These are phyloP conservation scores for Globisporangium cylindrosporum DNA, from an alignment of 352 stramenopile genomes.

Conservation along the genomic window DNA sequence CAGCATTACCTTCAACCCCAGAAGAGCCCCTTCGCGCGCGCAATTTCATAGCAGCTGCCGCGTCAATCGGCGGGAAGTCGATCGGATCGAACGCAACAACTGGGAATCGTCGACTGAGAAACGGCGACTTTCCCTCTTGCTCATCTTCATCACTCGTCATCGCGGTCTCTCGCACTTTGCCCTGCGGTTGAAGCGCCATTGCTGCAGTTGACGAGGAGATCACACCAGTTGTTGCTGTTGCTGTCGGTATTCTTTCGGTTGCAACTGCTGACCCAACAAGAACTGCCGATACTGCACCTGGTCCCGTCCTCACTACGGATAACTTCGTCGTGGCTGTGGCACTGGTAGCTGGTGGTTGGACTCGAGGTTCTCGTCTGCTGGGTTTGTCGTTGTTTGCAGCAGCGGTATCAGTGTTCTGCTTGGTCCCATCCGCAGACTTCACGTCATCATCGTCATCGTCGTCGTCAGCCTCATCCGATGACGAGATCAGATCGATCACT, in stretches of 20 bases:
- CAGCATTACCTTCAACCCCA: neutral
- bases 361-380: neutral
- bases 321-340: neutral
- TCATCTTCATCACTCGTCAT: neutral
- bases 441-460: neutral
- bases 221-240: neutral
- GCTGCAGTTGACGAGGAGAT: neutral
- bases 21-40: neutral
- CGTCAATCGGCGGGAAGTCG: constrained; percentile 4
- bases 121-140: neutral
- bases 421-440: neutral
- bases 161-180: neutral
- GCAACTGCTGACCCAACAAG: neutral
- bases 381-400: neutral
- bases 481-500: constrained; percentile 40
- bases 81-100: constrained; percentile 4
- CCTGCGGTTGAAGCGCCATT: neutral
- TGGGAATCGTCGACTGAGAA: constrained; percentile 7
- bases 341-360: neutral
- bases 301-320: neutral
- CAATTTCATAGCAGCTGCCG: neutral
- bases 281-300: neutral
- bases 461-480: constrained; percentile 23
- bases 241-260: neutral
- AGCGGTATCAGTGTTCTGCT: neutral